Evolutionary conservation across 73 alveolate genomes (phyloP).

Genomic region (Stentor coeruleus): DNA sequence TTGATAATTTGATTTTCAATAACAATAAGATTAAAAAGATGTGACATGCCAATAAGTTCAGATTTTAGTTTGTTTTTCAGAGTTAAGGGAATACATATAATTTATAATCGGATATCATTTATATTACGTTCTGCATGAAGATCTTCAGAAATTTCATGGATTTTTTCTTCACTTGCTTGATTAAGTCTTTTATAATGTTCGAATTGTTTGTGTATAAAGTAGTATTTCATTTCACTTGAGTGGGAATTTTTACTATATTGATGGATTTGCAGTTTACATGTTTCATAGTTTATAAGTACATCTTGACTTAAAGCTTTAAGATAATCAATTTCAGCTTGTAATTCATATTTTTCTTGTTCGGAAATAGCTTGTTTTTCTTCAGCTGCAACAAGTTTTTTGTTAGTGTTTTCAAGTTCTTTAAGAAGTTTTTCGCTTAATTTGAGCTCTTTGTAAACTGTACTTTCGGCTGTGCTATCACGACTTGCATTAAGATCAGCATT

Average conservation of each 20-base stretch:
- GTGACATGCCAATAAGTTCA: background rate
- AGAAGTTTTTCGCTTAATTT: slow-evolving; percentile 46
- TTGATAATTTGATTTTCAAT: background rate
- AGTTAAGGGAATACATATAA: background rate
- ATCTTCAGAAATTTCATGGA: background rate
- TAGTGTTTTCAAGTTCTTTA: background rate
- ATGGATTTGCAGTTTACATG: background rate
- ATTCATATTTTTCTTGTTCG: background rate
- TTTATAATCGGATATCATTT: slow-evolving; percentile 13
- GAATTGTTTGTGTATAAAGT: background rate
- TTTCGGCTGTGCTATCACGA: slow-evolving; percentile 24
- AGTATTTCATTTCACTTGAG: background rate
- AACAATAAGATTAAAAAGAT: background rate
- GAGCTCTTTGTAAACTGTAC: slow-evolving; percentile 53
- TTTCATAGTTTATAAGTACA: background rate
- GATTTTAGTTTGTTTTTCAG: background rate
- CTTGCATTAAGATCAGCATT: background rate
- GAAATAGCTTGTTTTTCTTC: background rate
- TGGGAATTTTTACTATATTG: background rate
- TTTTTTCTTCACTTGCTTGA: background rate
- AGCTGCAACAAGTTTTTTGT: background rate
- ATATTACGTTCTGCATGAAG: background rate
- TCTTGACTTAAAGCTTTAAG: background rate
- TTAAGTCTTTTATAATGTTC: background rate
- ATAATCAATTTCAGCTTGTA: background rate